Conservation (phyloP, 169 alveolate genomes). For the Cyclospora cayetanensis region DNA sequence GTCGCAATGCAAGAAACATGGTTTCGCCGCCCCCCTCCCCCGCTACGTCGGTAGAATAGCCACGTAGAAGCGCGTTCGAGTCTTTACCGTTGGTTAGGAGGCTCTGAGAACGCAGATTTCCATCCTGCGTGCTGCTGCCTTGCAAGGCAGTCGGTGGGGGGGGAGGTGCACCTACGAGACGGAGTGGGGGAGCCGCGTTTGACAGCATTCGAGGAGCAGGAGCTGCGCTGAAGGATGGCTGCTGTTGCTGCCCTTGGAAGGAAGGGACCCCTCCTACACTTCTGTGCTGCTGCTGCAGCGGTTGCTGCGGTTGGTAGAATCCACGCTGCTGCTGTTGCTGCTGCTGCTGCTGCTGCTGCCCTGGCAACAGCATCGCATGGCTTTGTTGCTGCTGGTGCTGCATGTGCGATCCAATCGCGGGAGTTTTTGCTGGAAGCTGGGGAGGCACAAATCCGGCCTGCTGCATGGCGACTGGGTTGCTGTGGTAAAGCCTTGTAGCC, state of each 20-base stretch:
- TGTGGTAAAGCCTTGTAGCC: not conserved
- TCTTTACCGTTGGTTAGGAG: too few species aligned
- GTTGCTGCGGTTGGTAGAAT: not conserved
- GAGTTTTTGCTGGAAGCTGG: not conserved
- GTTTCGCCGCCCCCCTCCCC: too few species aligned
- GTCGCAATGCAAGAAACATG: too few species aligned
- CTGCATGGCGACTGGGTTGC: constrained; percentile 40
- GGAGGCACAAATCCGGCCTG: constrained; percentile 16
- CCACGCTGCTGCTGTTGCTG: constrained; percentile 10
- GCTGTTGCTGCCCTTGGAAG: not conserved
- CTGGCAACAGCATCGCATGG: not conserved
- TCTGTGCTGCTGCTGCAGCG: not conserved
- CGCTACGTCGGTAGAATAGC: too few species aligned
- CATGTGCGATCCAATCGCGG: not conserved
- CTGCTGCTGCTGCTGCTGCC: constrained; percentile 38
- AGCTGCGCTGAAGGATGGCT: not conserved
- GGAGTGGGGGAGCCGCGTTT: not conserved
- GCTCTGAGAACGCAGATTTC: too few species aligned
- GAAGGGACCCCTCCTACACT: not conserved
- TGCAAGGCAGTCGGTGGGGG: constrained; percentile 5
- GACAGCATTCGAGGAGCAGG: not conserved
- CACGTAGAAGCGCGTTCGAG: too few species aligned
- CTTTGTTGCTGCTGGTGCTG: constrained; percentile 15
- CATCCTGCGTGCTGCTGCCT: too few species aligned
- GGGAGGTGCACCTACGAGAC: constrained; percentile 3